These are phyloP conservation scores for Paecilomyces sp. DNA, from an alignment of 2,329 filamentous ascomycete genomes.

Conservation along the genomic window DNA sequence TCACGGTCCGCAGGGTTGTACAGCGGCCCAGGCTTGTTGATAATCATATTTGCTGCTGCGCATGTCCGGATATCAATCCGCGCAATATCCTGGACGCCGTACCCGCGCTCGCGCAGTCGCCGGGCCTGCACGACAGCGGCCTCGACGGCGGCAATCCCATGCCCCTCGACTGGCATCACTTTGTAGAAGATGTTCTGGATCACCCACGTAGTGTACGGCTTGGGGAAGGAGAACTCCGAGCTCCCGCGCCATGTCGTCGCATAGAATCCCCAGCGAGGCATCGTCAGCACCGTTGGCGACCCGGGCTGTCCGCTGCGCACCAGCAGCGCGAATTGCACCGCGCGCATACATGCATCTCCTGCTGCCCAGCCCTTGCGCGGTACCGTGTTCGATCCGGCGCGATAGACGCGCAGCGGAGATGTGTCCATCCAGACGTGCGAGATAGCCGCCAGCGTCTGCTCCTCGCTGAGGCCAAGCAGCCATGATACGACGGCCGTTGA, in stretches of 20 bases:
- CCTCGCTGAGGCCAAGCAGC: conserved; percentile 20
- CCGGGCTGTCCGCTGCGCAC: conserved; percentile 21
- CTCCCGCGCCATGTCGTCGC: conserved; percentile 12
- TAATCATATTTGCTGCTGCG: conserved; percentile 22
- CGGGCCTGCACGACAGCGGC: conserved; percentile 15
- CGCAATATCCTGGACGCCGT: conserved; percentile 10
- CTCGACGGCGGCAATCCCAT: conserved; percentile 27
- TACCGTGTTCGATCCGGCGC: conserved; percentile 20
- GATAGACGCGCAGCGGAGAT: conserved; percentile 20
- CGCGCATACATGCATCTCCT: conserved; percentile 34
- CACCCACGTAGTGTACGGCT: conserved; percentile 13
- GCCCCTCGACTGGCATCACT: conserved; percentile 24
- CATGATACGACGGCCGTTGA: conserved; percentile 26
- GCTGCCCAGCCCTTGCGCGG: conserved; percentile 32
- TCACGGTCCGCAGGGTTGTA: conserved; percentile 26
- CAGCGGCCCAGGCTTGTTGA: conserved; percentile 23
- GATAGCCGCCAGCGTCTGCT: conserved; percentile 19
- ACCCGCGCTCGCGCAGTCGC: conserved; percentile 4
- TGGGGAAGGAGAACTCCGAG: conserved; percentile 10
- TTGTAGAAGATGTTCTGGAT: conserved; percentile 19
- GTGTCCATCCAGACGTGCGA: conserved; percentile 28
- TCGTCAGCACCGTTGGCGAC: conserved; percentile 20
- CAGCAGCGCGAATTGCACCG: conserved; percentile 30
- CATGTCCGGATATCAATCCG: conserved; percentile 22
- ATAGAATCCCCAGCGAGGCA: conserved; percentile 31